Evolutionary conservation across 2,329 filamentous ascomycete species (phyloP), one percentile per base, ranked within the genome.

Genomic region (Alternaria angustiovoidea): DNA sequence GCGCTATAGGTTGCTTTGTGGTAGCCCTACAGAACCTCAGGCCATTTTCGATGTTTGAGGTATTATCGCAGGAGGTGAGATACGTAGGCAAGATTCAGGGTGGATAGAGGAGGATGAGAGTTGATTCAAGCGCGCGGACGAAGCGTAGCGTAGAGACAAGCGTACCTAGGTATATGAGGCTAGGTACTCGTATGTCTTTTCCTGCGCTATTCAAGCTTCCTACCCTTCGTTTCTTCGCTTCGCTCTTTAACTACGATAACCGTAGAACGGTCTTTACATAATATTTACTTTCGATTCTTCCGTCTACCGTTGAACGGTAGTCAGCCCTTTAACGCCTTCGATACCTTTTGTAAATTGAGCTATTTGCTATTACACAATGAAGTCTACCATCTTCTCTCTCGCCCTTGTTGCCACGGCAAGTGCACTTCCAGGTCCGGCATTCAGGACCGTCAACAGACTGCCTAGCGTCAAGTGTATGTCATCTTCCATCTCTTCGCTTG

Each of bases 261-360:
- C 64, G 69, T 72, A 66, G 70, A 73, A 54, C 70, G 62, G 68
- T 62, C 56, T 64, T 70, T 64, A 65, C 54, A 49, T 66, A 59
- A 67, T 69, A 57, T 39, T 24, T 64, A 61, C 54, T 64, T 51
- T 54, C 51, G 51, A 47, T 47, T 59, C 54, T 53, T 44, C 26
- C 38, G 26, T 34, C 12, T 0, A 41, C 68, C 67, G 71, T 72
- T 74, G 71, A 72, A 62, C 70, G 65, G 69, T 68, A 56, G 44
- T 61, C 57, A 39, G 26, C 47, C 54, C 24, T 22, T 47, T 22
- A 53, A 24, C 34, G 24, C 39, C 26, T 41, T 16, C 42, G 51
- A 32, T 51, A 61, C 43, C 43, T 47, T 54, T 44, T 36, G 16
- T 52, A 42, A 24, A 20, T 26, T 20, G 20, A 49, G 8, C 8